Evolutionary conservation across 345 rosid genomes (phyloP).

Genomic region (Salix caprea): DNA sequence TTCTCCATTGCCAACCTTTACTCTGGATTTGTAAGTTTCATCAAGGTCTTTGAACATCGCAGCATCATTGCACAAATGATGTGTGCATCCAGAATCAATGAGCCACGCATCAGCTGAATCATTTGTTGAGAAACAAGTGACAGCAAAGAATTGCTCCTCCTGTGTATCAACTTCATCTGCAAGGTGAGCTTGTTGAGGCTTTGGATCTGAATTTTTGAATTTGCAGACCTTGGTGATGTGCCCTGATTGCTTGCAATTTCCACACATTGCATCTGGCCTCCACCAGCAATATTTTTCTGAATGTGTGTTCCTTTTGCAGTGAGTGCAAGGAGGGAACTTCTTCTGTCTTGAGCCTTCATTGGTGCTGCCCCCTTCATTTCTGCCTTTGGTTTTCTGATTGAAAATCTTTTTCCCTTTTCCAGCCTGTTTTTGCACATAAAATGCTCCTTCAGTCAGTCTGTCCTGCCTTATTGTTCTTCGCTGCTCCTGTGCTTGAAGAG

Average conservation of each 20-base stretch:
- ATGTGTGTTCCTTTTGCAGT: too few relatives aligned
- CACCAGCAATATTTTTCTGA: too few relatives aligned
- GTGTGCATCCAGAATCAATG: not conserved
- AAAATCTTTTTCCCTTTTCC: not conserved
- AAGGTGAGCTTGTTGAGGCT: not conserved
- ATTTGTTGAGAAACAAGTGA: not conserved
- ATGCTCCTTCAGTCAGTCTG: not conserved
- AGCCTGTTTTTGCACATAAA: not conserved
- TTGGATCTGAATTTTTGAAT: not conserved
- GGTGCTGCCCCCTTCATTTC: too few relatives aligned
- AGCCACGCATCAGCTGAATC: not conserved
- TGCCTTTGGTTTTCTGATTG: too few relatives aligned
- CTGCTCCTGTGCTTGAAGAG: too few relatives aligned
- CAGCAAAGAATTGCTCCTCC: not conserved
- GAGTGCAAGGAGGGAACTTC: too few relatives aligned
- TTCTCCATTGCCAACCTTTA: not conserved
- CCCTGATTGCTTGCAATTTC: not conserved
- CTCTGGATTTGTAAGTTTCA: not conserved
- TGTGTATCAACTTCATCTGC: not conserved
- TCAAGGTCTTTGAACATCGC: not conserved
- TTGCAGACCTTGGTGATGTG: not conserved
- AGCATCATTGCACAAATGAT: not conserved
- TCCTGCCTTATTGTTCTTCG: too few relatives aligned
- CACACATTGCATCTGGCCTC: not conserved
- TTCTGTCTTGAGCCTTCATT: too few relatives aligned